phyloP scores from a whole-genome alignment of 2,329 filamentous ascomycete species.

The Ramichloridium luteum region DNA sequence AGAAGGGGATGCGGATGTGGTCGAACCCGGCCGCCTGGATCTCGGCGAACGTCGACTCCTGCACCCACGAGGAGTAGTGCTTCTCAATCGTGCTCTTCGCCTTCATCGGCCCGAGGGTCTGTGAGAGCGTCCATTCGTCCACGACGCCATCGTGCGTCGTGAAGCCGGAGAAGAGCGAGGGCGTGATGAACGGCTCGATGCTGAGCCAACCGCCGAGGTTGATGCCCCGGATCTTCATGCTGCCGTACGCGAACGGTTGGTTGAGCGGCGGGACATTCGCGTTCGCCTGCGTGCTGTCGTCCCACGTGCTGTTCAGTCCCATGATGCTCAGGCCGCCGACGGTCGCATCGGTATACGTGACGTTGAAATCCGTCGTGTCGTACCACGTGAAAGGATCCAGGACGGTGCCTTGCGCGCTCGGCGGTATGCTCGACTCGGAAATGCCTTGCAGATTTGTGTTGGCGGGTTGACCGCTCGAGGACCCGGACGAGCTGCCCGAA shows the following conservation, averaged over 20 bases:
- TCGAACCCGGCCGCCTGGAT: constrained; percentile 83
- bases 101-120: constrained; percentile 53
- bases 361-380: constrained; percentile 80
- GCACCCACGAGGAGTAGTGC: constrained; percentile 85
- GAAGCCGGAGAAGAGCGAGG: constrained; percentile 70
- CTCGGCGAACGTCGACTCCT: constrained; percentile 67
- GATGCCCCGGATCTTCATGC: constrained; percentile 71
- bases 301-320: constrained; percentile 74
- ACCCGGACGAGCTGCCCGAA: constrained; percentile 2
- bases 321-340: constrained; percentile 84
- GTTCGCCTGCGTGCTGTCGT: constrained; percentile 71
- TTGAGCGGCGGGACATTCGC: constrained; percentile 66
- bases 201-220: constrained; percentile 92
- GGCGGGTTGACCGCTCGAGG: constrained; percentile 23
- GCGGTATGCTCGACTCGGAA: constrained; percentile 33
- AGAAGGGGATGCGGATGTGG: constrained; percentile 90
- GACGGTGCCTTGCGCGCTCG: constrained; percentile 57
- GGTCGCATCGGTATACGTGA: constrained; percentile 76
- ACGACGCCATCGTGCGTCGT: constrained; percentile 51
- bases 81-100: constrained; percentile 62
- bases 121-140: constrained; percentile 75
- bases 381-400: constrained; percentile 89
- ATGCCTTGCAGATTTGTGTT: constrained; percentile 36
- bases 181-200: constrained; percentile 89
- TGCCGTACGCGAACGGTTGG: constrained; percentile 65